Percentiles rank a stretch among this genome's conserved stretches.
These are phyloP conservation scores for Pestalotiopsis sp. DNA, from an alignment of 2,329 filamentous ascomycete species.

Conservation along the genomic window DNA sequence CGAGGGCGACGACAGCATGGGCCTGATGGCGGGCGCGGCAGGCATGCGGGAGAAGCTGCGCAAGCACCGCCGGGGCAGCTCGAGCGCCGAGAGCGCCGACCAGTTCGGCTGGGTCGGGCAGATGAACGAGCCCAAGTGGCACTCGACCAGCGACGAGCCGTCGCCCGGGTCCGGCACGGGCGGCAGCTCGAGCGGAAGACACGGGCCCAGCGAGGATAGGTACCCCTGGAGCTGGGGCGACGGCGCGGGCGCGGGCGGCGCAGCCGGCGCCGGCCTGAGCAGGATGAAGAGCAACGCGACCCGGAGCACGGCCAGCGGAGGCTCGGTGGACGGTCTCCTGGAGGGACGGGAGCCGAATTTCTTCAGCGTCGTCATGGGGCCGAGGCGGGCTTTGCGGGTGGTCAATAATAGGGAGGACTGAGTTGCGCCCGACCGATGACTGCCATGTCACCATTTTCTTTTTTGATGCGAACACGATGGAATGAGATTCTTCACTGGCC, in stretches of 20 bases:
- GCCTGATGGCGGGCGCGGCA: not conserved
- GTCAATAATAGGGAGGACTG: slow-evolving; percentile 55
- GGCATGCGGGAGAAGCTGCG: slow-evolving; percentile 28
- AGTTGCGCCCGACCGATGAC: not conserved
- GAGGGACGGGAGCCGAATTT: slow-evolving; percentile 67
- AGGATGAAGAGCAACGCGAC: slow-evolving; percentile 34
- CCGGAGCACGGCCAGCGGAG: slow-evolving; percentile 35
- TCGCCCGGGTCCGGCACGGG: slow-evolving; percentile 20
- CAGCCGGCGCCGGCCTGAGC: slow-evolving; percentile 18
- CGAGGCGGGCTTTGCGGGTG: slow-evolving; percentile 67
- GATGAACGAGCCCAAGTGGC: slow-evolving; percentile 23
- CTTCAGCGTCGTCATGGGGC: slow-evolving; percentile 69
- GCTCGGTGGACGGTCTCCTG: slow-evolving; percentile 36
- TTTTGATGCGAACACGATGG: not conserved
- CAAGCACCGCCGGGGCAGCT: slow-evolving; percentile 17
- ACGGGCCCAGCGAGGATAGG: slow-evolving; percentile 29
- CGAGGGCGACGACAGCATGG: slow-evolving; percentile 33
- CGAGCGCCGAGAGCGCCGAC: slow-evolving; percentile 14
- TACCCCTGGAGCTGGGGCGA: slow-evolving; percentile 24
- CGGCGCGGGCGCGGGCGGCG: slow-evolving; percentile 18
- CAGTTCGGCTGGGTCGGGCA: slow-evolving; percentile 32
- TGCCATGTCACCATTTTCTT: slow-evolving; percentile 4
- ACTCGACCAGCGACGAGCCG: slow-evolving; percentile 20
- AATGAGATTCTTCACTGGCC: not conserved
- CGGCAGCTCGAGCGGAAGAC: slow-evolving; percentile 3